Conservation (phyloP, 805 yeast genomes). For the Barnettozyma botsteinii region DNA sequence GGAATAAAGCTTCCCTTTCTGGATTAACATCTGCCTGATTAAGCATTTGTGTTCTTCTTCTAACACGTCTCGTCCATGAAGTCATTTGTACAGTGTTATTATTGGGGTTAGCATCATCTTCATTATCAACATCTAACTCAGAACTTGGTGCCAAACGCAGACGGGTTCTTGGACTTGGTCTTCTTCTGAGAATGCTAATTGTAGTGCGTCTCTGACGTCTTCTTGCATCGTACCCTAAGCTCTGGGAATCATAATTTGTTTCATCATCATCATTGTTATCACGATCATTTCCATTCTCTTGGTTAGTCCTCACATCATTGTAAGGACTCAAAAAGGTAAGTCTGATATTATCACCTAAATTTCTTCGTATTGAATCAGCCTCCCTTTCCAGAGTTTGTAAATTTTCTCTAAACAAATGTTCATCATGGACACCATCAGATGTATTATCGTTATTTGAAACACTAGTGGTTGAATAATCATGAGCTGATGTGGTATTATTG, state of each 20-base stretch:
- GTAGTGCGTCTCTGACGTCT: too few relatives aligned
- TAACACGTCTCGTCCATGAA: not conserved
- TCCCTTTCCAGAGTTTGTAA: constrained; percentile 3
- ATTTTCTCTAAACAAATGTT: constrained; percentile 1
- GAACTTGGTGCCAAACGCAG: too few relatives aligned
- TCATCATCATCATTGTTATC: not conserved
- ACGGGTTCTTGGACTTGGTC: too few relatives aligned
- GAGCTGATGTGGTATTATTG: too few relatives aligned
- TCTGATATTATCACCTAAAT: constrained; percentile 2
- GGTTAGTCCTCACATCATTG: too few relatives aligned
- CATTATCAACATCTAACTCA: not conserved
- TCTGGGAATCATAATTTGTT: not conserved
- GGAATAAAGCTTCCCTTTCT: too few relatives aligned
- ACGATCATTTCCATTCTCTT: too few relatives aligned
- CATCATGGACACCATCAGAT: not conserved
- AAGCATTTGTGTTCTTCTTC: not conserved
- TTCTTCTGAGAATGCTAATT: too few relatives aligned
- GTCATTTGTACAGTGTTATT: not conserved
- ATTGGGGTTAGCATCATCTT: not conserved
- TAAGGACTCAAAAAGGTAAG: too few relatives aligned
- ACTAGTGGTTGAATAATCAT: too few relatives aligned
- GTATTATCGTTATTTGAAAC: too few relatives aligned
- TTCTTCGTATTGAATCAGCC: constrained; percentile 5
- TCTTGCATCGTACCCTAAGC: constrained; percentile 4
- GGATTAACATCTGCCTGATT: not conserved